A percentile compares a stretch with the other conserved stretches of the same genome.
Conservation (phyloP, 2,329 filamentous ascomycete species). For the Teratosphaeria viscida region DNA sequence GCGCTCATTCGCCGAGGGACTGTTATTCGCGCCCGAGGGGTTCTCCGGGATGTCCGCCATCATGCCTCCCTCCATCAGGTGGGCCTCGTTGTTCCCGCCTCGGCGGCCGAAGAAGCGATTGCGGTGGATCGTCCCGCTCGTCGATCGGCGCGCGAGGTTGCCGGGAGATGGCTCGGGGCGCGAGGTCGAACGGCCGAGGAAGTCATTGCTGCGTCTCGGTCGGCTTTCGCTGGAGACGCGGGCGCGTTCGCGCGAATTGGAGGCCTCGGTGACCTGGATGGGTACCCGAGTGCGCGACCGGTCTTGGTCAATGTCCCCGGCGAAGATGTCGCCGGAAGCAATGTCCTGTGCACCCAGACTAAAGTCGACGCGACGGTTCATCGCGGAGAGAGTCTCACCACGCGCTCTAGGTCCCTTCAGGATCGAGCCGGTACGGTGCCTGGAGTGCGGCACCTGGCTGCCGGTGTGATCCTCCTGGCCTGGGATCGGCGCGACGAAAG, state of each 20-base stretch:
- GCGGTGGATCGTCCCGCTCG: slow-evolving; percentile 36
- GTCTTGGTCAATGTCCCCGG: slow-evolving; percentile 56
- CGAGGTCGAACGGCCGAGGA: neutral
- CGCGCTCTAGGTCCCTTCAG: slow-evolving; percentile 39
- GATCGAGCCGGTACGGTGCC: slow-evolving; percentile 39
- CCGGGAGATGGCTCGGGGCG: slow-evolving; percentile 6
- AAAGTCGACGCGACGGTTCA: slow-evolving; percentile 58
- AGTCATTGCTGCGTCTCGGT: neutral
- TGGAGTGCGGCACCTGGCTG: slow-evolving; percentile 16
- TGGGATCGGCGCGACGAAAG: slow-evolving; percentile 30
- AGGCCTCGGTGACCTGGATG: slow-evolving; percentile 27
- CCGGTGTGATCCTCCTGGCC: slow-evolving; percentile 9
- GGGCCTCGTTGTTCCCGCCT: slow-evolving; percentile 17
- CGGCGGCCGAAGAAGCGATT: slow-evolving; percentile 53
- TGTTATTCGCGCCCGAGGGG: slow-evolving; percentile 1
- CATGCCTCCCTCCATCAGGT: slow-evolving; percentile 24
- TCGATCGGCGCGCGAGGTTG: slow-evolving; percentile 20
- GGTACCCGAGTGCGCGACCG: slow-evolving; percentile 34
- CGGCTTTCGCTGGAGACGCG: slow-evolving; percentile 1
- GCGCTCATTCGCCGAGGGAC: slow-evolving; percentile 5
- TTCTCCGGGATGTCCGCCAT: slow-evolving; percentile 29
- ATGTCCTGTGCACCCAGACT: slow-evolving; percentile 50
- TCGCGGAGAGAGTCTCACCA: slow-evolving; percentile 47
- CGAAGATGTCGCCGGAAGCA: slow-evolving; percentile 43
- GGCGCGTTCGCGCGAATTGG: slow-evolving; percentile 24